Evolutionary conservation across 2,329 filamentous ascomycete species (phyloP).

Genomic region (Aphanocladium album): DNA sequence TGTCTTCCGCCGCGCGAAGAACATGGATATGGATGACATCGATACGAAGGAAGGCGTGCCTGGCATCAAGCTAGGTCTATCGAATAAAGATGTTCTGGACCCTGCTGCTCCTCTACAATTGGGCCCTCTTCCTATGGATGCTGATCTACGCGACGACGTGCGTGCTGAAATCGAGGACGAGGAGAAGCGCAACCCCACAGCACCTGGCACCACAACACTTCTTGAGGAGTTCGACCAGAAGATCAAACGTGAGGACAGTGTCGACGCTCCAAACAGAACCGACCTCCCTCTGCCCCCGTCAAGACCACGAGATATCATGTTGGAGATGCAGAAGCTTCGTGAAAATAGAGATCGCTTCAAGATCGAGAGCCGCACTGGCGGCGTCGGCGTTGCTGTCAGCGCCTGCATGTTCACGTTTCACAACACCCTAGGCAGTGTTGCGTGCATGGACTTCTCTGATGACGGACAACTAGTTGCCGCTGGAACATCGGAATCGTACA

Average conservation of each 20-base stretch:
- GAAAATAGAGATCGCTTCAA: constrained; percentile 90
- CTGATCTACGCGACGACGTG: constrained; percentile 77
- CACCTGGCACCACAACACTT: constrained; percentile 64
- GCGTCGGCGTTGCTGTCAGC: constrained; percentile 76
- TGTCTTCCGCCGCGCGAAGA: constrained; percentile 51
- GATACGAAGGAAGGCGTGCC: constrained; percentile 62
- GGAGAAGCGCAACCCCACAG: constrained; percentile 70
- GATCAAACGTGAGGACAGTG: constrained; percentile 83
- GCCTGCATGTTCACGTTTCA: constrained; percentile 98
- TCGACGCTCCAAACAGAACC: constrained; percentile 71
- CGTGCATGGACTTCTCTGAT: constrained; percentile 93
- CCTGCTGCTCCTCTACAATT: constrained; percentile 61
- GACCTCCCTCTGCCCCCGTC: constrained; percentile 85
- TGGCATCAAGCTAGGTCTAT: constrained; percentile 56
- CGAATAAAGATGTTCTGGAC: constrained; percentile 56
- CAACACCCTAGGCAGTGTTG: constrained; percentile 86
- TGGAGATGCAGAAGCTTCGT: constrained; percentile 90
- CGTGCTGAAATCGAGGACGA: constrained; percentile 82
- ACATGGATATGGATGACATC: constrained; percentile 57
- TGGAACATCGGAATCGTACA: constrained; percentile 91
- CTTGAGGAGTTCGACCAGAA: constrained; percentile 84
- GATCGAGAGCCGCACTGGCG: constrained; percentile 78
- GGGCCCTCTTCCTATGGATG: constrained; percentile 78
- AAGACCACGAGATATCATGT: constrained; percentile 80
- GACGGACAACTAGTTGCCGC: constrained; percentile 83